These are phyloP conservation scores for Byssochlamys sp. DNA, from an alignment of 2,329 filamentous ascomycete genomes.

Conservation along the genomic window DNA sequence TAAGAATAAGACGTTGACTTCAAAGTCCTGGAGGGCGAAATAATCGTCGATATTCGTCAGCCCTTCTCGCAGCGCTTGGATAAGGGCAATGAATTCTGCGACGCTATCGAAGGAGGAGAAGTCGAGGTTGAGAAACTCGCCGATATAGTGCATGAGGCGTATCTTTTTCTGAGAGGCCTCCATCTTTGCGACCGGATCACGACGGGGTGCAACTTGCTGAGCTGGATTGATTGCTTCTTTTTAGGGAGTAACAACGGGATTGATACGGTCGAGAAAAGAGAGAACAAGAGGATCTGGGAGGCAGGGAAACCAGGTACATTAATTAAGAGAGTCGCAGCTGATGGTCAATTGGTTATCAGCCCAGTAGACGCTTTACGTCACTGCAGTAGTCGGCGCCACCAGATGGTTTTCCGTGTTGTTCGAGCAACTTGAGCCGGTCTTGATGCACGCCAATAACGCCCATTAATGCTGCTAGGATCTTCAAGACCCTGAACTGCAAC, in stretches of 20 bases:
- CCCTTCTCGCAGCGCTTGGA: constrained; percentile 19
- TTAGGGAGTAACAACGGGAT: background rate
- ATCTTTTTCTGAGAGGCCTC: constrained; percentile 16
- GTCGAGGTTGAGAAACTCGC: constrained; percentile 20
- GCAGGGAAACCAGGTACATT: background rate
- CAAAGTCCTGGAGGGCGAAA: constrained; percentile 15
- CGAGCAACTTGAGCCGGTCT: background rate
- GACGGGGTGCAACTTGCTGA: background rate
- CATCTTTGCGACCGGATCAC: constrained; percentile 8
- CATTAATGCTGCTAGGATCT: background rate
- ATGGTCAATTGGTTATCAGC: background rate
- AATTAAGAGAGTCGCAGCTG: background rate
- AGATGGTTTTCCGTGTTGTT: background rate
- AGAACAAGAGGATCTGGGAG: background rate
- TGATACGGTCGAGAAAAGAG: background rate
- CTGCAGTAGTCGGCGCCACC: background rate
- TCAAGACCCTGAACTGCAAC: background rate
- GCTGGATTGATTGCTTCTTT: background rate
- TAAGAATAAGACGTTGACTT: constrained; percentile 17
- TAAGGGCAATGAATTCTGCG: constrained; percentile 18
- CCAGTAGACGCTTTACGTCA: background rate
- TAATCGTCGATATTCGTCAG: constrained; percentile 16
- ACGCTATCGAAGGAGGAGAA: constrained; percentile 14
- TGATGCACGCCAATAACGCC: background rate
- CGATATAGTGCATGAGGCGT: constrained; percentile 19